These are phyloP conservation scores for Epichloe festucae DNA, from an alignment of 2,329 filamentous ascomycete genomes.

Conservation along the genomic window DNA sequence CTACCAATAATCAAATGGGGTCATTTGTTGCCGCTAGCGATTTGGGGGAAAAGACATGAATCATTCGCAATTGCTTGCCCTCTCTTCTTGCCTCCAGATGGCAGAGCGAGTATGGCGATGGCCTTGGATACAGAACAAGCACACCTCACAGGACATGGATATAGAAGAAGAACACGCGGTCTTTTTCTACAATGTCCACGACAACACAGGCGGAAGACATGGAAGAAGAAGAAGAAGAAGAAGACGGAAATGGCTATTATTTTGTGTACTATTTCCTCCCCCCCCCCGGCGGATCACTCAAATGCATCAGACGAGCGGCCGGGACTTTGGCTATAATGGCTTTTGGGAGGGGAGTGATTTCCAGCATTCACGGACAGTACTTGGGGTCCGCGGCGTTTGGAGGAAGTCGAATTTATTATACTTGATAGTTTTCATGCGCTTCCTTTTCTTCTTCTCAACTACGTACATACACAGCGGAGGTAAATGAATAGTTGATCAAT, in stretches of 20 bases:
- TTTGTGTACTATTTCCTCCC: constrained; percentile 8
- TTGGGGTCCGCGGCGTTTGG: constrained; percentile 11
- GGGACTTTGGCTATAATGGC: constrained; percentile 9
- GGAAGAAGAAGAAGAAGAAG: background rate
- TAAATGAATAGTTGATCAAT: background rate
- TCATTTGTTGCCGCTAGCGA: background rate
- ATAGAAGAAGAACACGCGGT: background rate
- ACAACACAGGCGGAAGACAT: background rate
- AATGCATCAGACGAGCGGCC: constrained; percentile 8
- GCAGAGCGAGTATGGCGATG: background rate
- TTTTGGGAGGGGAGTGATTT: constrained; percentile 3
- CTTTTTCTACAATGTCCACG: background rate
- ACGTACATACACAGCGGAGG: background rate
- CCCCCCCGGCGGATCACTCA: background rate
- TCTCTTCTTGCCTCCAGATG: background rate
- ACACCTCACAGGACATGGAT: background rate
- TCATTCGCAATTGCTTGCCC: background rate
- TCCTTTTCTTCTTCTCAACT: background rate
- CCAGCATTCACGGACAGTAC: constrained; percentile 10
- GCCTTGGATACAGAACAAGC: constrained; percentile 5
- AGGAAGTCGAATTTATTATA: background rate
- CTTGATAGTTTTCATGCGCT: background rate
- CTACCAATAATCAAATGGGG: background rate
- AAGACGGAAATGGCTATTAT: constrained; percentile 2
- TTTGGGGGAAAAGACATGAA: background rate